These are phyloP conservation scores for Xylaria sp. DNA, from an alignment of 2,329 filamentous ascomycete genomes.

Conservation along the genomic window DNA sequence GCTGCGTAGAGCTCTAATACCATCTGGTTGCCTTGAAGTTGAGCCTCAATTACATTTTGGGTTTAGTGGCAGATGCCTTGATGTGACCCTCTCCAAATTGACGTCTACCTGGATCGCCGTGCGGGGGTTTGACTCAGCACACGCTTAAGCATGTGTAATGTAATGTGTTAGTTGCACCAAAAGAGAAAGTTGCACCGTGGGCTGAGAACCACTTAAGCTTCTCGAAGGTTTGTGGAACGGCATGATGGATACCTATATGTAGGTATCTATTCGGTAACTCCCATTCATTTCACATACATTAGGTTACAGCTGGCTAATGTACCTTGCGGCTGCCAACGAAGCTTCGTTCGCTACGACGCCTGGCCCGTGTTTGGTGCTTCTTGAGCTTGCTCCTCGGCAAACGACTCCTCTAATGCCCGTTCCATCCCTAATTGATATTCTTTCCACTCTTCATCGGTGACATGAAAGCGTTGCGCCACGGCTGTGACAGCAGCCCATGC, in stretches of 20 bases:
- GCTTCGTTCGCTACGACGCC: conserved; percentile 6
- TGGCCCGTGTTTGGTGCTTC: conserved; percentile 6
- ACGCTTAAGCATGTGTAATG: neutral
- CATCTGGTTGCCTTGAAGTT: no score
- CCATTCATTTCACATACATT: neutral
- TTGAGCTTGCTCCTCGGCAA: conserved; percentile 3
- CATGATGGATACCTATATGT: no score
- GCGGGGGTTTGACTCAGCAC: neutral
- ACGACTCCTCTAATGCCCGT: neutral
- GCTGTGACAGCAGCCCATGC: conserved; percentile 58
- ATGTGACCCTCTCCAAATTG: no score
- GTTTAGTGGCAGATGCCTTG: no score
- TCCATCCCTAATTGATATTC: conserved; percentile 35
- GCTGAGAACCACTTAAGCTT: neutral
- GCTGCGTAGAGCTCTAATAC: no score
- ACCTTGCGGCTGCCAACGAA: neutral
- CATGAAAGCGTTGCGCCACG: conserved; percentile 54
- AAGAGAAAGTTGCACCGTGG: neutral
- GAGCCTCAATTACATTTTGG: no score
- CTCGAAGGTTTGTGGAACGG: neutral
- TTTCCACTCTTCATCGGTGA: conserved; percentile 58
- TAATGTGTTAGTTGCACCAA: no score
- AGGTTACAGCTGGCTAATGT: neutral
- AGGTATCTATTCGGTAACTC: neutral
- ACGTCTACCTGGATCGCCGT: no score